Evolutionary conservation across 1,139 yeast genomes (phyloP).

Genomic region (Pichia terricola): DNA sequence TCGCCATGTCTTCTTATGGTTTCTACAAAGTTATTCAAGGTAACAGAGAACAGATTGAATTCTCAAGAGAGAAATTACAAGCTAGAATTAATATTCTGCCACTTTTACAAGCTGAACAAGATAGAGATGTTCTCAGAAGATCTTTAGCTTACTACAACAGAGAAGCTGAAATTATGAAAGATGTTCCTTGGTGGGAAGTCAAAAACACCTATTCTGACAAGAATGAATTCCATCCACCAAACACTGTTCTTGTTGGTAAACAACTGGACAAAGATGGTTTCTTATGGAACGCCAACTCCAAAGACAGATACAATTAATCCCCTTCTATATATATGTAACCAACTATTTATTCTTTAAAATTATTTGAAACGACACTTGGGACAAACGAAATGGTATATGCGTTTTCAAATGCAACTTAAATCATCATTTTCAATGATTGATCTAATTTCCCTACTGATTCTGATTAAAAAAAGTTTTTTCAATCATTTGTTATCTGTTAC

Average conservation of each 20-base stretch:
- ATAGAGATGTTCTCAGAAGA: constrained; percentile 71
- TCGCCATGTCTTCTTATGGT: constrained; percentile 61
- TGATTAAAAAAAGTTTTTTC: too few species aligned
- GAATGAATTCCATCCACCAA: constrained; percentile 26
- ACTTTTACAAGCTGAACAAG: constrained; percentile 71
- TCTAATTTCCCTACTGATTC: too few species aligned
- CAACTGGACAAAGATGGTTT: constrained; percentile 24
- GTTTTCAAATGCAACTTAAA: too few species aligned
- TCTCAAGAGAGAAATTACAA: constrained; percentile 70
- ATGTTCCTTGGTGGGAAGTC: constrained; percentile 50
- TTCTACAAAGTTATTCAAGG: constrained; percentile 61
- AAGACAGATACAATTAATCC: constrained; percentile 18
- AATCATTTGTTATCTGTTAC: too few species aligned
- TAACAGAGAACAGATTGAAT: constrained; percentile 68
- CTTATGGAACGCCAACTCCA: constrained; percentile 23
- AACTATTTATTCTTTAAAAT: not conserved
- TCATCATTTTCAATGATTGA: too few species aligned
- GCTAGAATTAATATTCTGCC: constrained; percentile 69
- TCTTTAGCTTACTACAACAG: constrained; percentile 56
- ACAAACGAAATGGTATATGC: too few species aligned
- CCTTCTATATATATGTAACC: not conserved
- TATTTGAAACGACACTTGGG: too few species aligned
- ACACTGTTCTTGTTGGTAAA: constrained; percentile 25
- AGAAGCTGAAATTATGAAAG: constrained; percentile 56
- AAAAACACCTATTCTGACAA: constrained; percentile 28